Base-by-base conservation (phyloP, 306 rosid genomes). In the Dalbergia oliveri region DNA sequence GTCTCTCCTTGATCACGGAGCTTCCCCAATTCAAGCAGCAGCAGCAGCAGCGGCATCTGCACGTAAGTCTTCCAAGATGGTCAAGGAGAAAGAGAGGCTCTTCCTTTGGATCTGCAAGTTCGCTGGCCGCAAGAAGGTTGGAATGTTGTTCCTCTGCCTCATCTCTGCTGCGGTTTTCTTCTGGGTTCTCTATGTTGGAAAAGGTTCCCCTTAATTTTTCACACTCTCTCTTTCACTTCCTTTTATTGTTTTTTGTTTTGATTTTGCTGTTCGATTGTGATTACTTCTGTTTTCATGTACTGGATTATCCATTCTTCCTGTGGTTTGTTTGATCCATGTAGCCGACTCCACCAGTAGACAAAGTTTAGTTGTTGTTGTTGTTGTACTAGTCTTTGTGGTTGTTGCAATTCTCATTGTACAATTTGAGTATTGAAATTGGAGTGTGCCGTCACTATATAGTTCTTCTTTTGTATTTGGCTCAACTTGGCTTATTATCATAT, bases 121-220 rank as follows among this genome's bases (percentile, higher is more conserved):
- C 73, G 93, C 92, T 61, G 91, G 91, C 37, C 87, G 97, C 53
- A 92, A 88, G 82, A 93, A 85, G 84, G 92, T 94, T 45, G 93
- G 99, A 81, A 91, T 91, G 97, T 79, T 94, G 77, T 94, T 94
- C 54, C 94, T 94, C n/a, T 91, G 86, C 77, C 79, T 84, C 84
- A 86, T 91, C 81, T 93, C 94, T 11, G 97, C 94, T 4, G 95
- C 73, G 9, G 91, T 90, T 79, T 91, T 93, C 90, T 62, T 86
- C 78, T 90, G 90, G 92, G 94, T 91, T 84, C 80, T 94, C 73
- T 91, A 82, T 76, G 87, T 89, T 4, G 97, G 87, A 82, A 89
- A 93, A 90, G 99, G 99, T 94, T 75, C 21, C 59, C 10, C 76
- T 60, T 50, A 11, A n/a, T 45, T 41, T 13, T 43, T 67, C 23